phyloP scores from a whole-genome alignment of 305 asterid genomes.

The Salvia sclarea region DNA sequence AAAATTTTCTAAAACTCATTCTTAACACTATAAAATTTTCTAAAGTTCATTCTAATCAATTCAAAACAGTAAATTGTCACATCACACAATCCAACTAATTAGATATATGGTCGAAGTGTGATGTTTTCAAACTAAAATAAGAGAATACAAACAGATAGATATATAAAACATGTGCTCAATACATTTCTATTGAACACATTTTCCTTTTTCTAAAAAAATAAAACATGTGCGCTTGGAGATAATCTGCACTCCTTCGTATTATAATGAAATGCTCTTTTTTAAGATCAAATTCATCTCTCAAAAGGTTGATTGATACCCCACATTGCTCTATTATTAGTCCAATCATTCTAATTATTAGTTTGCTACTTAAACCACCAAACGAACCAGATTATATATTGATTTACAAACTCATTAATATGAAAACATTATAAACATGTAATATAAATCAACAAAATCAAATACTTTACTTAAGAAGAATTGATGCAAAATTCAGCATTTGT shows the following conservation, averaged over 20 bases:
- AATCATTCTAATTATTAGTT: not conserved
- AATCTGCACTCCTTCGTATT: conserved; percentile 52
- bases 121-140: not conserved
- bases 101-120: not conserved
- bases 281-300: conserved; percentile 63
- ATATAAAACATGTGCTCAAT: no score
- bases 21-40: not conserved
- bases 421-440: not conserved
- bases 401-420: not conserved
- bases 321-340: not conserved
- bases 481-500: no score
- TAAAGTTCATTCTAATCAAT: not conserved
- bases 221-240: no score
- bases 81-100: not conserved
- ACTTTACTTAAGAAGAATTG: no score
- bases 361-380: not conserved
- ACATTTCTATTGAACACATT: no score
- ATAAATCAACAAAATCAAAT: no score
- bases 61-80: not conserved
- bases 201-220: no score
- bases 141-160: not conserved
- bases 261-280: conserved; percentile 67
- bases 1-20: not conserved
- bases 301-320: not conserved
- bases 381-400: not conserved